These are phyloP conservation scores for Prunella vulgaris DNA, from an alignment of 257 asterid species.

Conservation along the genomic window DNA sequence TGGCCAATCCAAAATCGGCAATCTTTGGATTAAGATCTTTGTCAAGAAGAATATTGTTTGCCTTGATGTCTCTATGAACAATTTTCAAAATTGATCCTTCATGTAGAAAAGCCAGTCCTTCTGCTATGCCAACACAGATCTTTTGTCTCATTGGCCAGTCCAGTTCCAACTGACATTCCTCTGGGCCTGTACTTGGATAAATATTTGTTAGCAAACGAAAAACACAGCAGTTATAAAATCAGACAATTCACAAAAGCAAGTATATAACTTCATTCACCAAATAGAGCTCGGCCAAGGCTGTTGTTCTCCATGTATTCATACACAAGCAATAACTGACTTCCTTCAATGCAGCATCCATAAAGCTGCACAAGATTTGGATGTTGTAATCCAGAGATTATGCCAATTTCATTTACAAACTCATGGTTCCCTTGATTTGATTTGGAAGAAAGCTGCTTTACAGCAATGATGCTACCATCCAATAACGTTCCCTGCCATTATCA, in stretches of 20 bases:
- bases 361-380: slow-evolving; percentile 63
- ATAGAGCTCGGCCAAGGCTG: slow-evolving; percentile 51
- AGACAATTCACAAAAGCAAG: background rate
- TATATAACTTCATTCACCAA: slow-evolving; percentile 31
- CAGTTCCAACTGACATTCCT: slow-evolving; percentile 37
- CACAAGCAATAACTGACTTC: slow-evolving; percentile 52
- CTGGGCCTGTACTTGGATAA: slow-evolving; percentile 36
- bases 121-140: slow-evolving; percentile 55
- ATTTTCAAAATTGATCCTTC: slow-evolving; percentile 63
- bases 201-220: background rate
- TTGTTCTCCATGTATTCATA: slow-evolving; percentile 73
- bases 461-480: slow-evolving; percentile 47
- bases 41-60: slow-evolving; percentile 59
- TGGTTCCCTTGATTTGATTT: slow-evolving; percentile 63
- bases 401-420: slow-evolving; percentile 60
- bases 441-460: slow-evolving; percentile 68
- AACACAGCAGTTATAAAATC: background rate
- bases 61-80: slow-evolving; percentile 66
- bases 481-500: slow-evolving; percentile 43
- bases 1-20: slow-evolving; percentile 73
- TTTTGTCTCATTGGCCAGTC: slow-evolving; percentile 48
- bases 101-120: slow-evolving; percentile 56
- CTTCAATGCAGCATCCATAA: slow-evolving; percentile 69
- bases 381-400: slow-evolving; percentile 56
- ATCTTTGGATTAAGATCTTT: slow-evolving; percentile 61